Evolutionary conservation across 106 monocot species (phyloP).

Genomic region (Cymbidium sinense): DNA sequence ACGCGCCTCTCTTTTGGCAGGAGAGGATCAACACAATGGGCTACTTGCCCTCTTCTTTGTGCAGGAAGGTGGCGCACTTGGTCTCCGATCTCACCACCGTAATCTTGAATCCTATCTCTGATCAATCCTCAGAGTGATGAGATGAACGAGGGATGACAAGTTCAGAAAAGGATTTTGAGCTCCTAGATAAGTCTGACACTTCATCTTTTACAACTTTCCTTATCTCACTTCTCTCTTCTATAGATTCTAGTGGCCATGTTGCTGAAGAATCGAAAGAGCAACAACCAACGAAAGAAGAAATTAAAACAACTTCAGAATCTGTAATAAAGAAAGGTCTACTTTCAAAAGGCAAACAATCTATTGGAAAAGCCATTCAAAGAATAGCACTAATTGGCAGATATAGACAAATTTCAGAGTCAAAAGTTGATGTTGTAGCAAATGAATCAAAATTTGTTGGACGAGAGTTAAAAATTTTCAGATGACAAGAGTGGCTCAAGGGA

Average conservation of each 20-base stretch:
- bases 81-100: conserved; percentile 88
- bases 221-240: conserved; percentile 81
- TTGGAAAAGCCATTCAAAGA: conserved; percentile 63
- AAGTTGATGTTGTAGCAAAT: conserved; percentile 22
- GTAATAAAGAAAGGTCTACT: conserved; percentile 45
- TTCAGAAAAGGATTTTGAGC: conserved; percentile 27
- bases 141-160: conserved; percentile 26
- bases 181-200: conserved; percentile 70
- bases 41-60: conserved; percentile 19
- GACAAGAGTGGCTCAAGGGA: conserved; percentile 58
- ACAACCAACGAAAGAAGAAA: conserved; percentile 19
- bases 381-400: conserved; percentile 52
- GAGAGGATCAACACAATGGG: conserved; percentile 5
- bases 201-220: conserved; percentile 97
- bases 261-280: too few relatives aligned
- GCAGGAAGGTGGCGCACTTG: conserved; percentile 80
- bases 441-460: conserved; percentile 26
- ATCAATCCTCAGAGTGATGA: conserved; percentile 41
- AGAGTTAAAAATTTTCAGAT: conserved; percentile 21
- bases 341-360: conserved; percentile 63
- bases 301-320: conserved; percentile 34
- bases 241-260: conserved; percentile 36
- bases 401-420: conserved; percentile 48
- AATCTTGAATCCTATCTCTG: conserved; percentile 90
- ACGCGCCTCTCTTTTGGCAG: neutral